Evolutionary conservation across 495 filamentous ascomycete species (phyloP).

Genomic region (Terfezia claveryi): DNA sequence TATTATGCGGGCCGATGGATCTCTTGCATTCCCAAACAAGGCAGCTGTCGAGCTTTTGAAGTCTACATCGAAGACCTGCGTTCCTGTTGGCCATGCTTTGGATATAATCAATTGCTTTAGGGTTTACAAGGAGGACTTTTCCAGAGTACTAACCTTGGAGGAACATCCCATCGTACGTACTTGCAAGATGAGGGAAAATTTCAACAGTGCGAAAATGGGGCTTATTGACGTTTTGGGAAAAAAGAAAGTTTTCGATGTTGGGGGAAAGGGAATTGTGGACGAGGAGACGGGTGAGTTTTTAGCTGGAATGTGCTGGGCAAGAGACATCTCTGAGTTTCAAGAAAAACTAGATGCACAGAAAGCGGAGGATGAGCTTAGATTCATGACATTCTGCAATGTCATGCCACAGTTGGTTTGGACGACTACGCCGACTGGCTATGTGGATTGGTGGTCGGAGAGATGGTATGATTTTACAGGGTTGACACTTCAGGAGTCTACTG

Average conservation of each 20-base stretch:
- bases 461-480: conserved; percentile 56
- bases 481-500: conserved; percentile 29
- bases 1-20: conserved; percentile 51
- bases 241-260: conserved; percentile 32
- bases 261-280: conserved; percentile 36
- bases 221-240: conserved; percentile 27
- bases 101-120: conserved; percentile 32
- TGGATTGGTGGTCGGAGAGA: conserved; percentile 44
- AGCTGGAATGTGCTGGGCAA: conserved; percentile 38
- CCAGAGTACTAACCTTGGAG: conserved; percentile 26
- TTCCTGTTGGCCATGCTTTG: conserved; percentile 24
- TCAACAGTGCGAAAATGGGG: conserved; percentile 34
- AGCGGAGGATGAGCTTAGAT: conserved; percentile 40
- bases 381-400: conserved; percentile 44
- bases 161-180: conserved; percentile 42
- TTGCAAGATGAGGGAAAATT: conserved; percentile 30
- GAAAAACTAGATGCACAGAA: conserved; percentile 38
- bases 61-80: conserved; percentile 9
- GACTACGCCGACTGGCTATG: conserved; percentile 31
- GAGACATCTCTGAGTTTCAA: conserved; percentile 41
- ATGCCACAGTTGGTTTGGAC: conserved; percentile 54
- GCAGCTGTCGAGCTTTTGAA: conserved; percentile 21
- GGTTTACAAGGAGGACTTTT: conserved; percentile 41
- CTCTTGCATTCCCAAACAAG: conserved; percentile 40
- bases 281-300: conserved; percentile 41